Evolutionary conservation across 2,329 filamentous ascomycete species (phyloP).

Genomic region (Alternaria angustiovoidea): DNA sequence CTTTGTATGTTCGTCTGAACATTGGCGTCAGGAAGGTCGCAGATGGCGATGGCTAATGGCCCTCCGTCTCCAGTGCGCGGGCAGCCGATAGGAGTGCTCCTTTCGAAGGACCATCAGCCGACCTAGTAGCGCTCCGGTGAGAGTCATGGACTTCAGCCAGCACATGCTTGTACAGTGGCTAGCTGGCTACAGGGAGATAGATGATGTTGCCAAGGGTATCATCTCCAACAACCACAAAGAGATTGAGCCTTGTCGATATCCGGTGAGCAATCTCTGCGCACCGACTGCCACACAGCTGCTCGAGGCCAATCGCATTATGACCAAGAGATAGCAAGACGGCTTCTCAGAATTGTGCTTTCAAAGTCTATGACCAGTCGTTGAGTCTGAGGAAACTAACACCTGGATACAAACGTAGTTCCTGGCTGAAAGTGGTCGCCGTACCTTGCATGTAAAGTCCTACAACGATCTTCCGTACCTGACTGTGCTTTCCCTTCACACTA

Average conservation of each 20-base stretch:
- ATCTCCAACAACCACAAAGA: neutral
- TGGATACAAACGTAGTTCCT: neutral
- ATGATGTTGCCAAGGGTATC: neutral
- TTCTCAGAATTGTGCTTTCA: neutral
- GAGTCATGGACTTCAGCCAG: neutral
- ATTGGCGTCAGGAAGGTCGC: neutral
- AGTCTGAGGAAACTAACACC: neutral
- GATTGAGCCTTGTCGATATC: neutral
- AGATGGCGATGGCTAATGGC: neutral
- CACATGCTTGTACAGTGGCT: neutral
- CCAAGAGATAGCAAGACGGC: neutral
- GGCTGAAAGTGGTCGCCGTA: neutral
- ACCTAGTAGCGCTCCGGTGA: neutral
- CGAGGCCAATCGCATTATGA: neutral
- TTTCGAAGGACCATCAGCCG: neutral
- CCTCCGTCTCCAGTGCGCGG: neutral
- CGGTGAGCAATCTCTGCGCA: neutral
- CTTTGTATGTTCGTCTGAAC: neutral
- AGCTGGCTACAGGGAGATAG: neutral
- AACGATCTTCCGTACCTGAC: conserved; percentile 1
- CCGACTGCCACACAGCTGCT: neutral
- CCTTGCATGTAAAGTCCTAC: neutral
- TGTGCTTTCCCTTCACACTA: neutral
- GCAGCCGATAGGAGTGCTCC: neutral
- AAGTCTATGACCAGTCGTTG: neutral